Conservation (phyloP, 306 rosid genomes). For the Aeschynomene evenia region DNA sequence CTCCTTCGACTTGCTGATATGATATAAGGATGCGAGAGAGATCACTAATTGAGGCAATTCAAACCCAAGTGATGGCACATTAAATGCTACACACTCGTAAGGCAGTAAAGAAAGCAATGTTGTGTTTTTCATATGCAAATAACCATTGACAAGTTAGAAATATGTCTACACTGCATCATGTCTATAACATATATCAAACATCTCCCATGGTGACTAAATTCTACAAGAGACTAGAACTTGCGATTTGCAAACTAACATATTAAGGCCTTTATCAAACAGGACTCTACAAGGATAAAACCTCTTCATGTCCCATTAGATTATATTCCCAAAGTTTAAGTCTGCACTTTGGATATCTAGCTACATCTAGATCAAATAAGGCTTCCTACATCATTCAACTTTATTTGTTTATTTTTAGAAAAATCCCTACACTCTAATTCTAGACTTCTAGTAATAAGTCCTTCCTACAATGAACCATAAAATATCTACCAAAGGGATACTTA, state of each 20-base stretch:
- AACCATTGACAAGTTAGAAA: neutral
- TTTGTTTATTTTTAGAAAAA: too few relatives aligned
- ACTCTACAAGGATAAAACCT: neutral
- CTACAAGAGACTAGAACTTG: neutral
- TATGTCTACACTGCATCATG: neutral
- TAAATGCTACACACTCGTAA: neutral
- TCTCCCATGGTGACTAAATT: neutral
- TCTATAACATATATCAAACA: neutral
- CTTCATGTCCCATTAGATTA: neutral
- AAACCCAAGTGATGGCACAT: neutral
- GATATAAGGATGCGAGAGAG: neutral
- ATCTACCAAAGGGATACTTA: too few relatives aligned
- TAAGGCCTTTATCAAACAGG: neutral
- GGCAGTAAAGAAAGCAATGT: neutral
- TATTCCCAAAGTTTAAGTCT: neutral
- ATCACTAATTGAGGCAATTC: neutral
- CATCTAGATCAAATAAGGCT: neutral
- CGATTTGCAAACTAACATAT: too few relatives aligned
- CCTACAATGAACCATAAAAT: too few relatives aligned
- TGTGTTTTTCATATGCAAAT: neutral
- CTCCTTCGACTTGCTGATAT: neutral
- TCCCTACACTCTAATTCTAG: too few relatives aligned
- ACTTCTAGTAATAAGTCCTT: too few relatives aligned
- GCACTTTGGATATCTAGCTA: neutral
- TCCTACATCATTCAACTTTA: neutral